Conservation (phyloP, 192 early-diverging fungal species). For the Rhizophagus clarus region DNA sequence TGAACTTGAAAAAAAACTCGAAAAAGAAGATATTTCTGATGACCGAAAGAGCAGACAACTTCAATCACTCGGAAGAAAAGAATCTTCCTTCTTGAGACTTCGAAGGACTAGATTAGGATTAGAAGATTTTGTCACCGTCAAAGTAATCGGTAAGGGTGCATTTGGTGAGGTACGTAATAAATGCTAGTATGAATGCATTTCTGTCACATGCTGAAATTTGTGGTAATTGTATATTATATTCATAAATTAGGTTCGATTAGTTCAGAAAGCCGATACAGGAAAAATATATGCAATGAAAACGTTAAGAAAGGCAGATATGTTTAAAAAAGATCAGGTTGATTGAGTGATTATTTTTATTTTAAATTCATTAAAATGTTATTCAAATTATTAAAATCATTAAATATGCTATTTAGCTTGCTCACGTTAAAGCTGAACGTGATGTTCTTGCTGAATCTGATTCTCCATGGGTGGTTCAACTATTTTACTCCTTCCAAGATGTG, state of each 20-base stretch:
- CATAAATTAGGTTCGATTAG: slow-evolving; percentile 78
- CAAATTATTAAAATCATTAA: neutral
- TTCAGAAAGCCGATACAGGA: slow-evolving; percentile 94
- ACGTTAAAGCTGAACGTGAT: slow-evolving; percentile 98
- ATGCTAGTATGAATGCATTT: neutral
- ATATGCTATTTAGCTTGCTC: slow-evolving; percentile 67
- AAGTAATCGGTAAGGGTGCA: slow-evolving; percentile 98
- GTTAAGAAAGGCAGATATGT: slow-evolving; percentile 94
- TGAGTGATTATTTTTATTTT: slow-evolving; percentile 16
- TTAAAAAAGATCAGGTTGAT: slow-evolving; percentile 92
- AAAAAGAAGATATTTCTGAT: slow-evolving; percentile 76
- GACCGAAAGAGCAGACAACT: slow-evolving; percentile 89
- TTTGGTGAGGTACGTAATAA: slow-evolving; percentile 82
- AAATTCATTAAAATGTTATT: neutral
- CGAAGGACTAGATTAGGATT: slow-evolving; percentile 87
- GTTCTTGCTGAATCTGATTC: slow-evolving; percentile 95
- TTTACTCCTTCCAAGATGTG: slow-evolving; percentile 97
- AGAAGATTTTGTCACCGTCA: slow-evolving; percentile 92
- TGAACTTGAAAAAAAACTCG: slow-evolving; percentile 79
- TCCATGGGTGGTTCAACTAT: slow-evolving; percentile 97
- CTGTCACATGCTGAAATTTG: neutral
- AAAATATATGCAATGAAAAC: slow-evolving; percentile 99
- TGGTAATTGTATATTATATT: neutral
- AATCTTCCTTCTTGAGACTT: slow-evolving; percentile 92
- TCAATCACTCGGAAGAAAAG: slow-evolving; percentile 76